Conservation (phyloP, 805 yeast genomes). For the Schwanniomyces vanrijiae region DNA sequence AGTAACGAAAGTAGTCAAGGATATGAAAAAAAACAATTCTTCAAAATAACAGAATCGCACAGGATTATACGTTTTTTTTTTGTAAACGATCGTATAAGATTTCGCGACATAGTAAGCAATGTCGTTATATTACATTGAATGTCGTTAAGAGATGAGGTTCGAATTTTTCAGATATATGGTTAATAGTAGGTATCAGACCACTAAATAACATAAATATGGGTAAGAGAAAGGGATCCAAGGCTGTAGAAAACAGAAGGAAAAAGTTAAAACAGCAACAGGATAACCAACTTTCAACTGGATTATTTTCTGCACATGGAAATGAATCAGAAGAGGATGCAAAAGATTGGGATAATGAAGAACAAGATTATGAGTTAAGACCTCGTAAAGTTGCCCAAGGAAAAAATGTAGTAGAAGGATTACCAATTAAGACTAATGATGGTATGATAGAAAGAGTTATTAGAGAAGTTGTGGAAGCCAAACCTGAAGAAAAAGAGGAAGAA, state of each 20-base stretch:
- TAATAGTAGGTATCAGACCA: background rate
- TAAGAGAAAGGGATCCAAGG: slow-evolving; percentile 28
- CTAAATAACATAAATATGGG: slow-evolving; percentile 21
- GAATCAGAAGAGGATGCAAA: slow-evolving; percentile 16
- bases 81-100: slow-evolving; percentile 4
- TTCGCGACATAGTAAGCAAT: background rate
- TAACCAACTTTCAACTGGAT: slow-evolving; percentile 34
- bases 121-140: background rate
- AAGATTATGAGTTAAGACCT: slow-evolving; percentile 75
- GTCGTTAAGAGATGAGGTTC: slow-evolving; percentile 9
- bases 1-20: background rate
- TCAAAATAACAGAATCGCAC: background rate
- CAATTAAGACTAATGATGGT: slow-evolving; percentile 75
- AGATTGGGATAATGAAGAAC: slow-evolving; percentile 73
- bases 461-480: slow-evolving; percentile 20
- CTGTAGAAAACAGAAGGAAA: slow-evolving; percentile 31
- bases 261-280: slow-evolving; percentile 42
- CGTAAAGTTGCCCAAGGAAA: slow-evolving; percentile 50
- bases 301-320: slow-evolving; percentile 21
- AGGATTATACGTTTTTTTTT: background rate
- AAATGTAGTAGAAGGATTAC: slow-evolving; percentile 63
- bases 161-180: slow-evolving; percentile 1
- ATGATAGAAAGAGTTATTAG: slow-evolving; percentile 64
- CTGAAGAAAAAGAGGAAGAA: slow-evolving; percentile 13
- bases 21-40: background rate